Conservation (phyloP, 2,329 filamentous ascomycete species). For the Paraphoma sp. region DNA sequence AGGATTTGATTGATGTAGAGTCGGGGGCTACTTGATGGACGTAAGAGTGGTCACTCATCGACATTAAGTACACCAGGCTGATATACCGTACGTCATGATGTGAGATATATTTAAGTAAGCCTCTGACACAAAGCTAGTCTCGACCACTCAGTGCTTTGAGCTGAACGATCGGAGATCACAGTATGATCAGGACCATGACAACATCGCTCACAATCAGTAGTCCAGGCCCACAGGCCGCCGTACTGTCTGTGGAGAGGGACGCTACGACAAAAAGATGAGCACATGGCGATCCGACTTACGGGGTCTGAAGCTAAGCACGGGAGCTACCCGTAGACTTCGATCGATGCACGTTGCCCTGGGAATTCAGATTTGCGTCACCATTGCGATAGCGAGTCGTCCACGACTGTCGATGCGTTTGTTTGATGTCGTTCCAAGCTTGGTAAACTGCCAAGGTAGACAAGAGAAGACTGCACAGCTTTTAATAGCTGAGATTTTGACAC, state of each 20-base stretch:
- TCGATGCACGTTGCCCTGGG: conserved; percentile 1
- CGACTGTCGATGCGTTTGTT: neutral
- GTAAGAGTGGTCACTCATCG: neutral
- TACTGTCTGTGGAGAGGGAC: conserved; percentile 8
- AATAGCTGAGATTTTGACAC: too few species aligned
- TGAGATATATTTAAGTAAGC: neutral
- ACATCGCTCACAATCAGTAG: conserved; percentile 16
- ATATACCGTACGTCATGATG: conserved; percentile 16
- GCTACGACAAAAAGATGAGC: conserved; percentile 11
- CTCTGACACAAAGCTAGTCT: neutral
- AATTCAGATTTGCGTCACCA: neutral
- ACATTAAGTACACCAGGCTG: neutral
- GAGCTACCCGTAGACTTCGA: conserved; percentile 14
- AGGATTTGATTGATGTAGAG: neutral
- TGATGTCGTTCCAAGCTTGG: too few species aligned
- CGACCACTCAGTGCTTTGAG: neutral
- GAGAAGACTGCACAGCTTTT: too few species aligned
- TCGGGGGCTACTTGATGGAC: neutral
- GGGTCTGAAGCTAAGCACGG: conserved; percentile 13
- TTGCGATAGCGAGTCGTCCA: neutral
- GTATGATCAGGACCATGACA: conserved; percentile 23
- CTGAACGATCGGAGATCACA: conserved; percentile 6
- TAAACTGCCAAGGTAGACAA: too few species aligned
- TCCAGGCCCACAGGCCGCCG: conserved; percentile 4
- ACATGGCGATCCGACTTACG: conserved; percentile 17